Evolutionary conservation across 768 basidiomycete species (phyloP), one percentile per base, ranked within the genome.

Genomic region (Mycena crocata): DNA sequence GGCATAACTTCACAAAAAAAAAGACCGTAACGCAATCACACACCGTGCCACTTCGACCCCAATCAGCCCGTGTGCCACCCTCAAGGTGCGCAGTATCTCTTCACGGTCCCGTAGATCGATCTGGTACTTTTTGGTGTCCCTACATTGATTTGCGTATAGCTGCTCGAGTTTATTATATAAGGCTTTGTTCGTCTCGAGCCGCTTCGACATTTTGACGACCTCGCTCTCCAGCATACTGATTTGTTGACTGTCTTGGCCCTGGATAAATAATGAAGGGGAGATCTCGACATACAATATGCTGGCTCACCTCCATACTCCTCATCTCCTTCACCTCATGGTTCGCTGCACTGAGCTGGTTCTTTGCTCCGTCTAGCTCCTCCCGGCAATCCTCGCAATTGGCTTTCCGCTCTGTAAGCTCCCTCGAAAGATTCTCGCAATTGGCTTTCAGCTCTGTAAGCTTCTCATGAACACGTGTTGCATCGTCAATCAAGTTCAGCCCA

Each of bases 241-340:
- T 77, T 93, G 91, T 0, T 83, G 83, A 62, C 84, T 83, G 73
- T 87, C 90, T 72, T 87, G 82, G 39, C 90, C 86, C 90, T 9
- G 64, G 72, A 62, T 55, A 40, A 70, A n/a, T n/a, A 28, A 14
- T 61, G 5, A 66, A 65, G 35, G 40, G 32, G 24, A 21, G 24
- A 31, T 23, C 40, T n/a, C 46, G 17, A 48, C 66, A 23, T 9
- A 9, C 5, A 14, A 61, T 39, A 61, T n/a, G n/a, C n/a, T n/a
- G n/a, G 71, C 79, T 71, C 64, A 94, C 94, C 83, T 98, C 96
- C 78, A 96, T 96, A 15, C 87, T 83, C 49, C 93, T 84, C 69
- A 97, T 78, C 73, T 98, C 96, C 80, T 98, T 98, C 79, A 98
- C 96, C 73, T 98, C 95, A 42, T 93, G 87, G 76, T 94, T 93